Base-by-base conservation (phyloP, 805 yeast genomes). In the Spathaspora hagerdaliae region DNA sequence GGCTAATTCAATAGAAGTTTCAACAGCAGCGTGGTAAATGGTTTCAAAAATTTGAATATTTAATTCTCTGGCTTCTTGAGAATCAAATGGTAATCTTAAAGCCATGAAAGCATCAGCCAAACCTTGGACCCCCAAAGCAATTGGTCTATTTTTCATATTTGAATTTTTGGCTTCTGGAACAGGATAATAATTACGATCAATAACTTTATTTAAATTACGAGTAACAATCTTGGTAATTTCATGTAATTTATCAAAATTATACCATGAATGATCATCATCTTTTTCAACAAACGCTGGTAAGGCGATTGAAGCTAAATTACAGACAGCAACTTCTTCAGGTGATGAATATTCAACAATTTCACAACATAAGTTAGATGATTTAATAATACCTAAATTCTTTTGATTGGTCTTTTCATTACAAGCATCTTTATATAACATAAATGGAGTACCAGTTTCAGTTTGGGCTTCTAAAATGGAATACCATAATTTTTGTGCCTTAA, bases 361-460 rank as follows among this genome's bases (percentile, higher is more conserved):
- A 61, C 83, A 78, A 61, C 84, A 79, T 63, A 79, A 74, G 61
- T 79, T 79, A 35, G 83, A 79, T 6, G 83, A 78, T 59, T 79
- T 79, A 60, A 79, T 79, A 36, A 72, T 63, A 56, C 84, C 84
- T 60, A 79, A 69, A 61, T 79, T 79, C 73, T 78, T 73, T 62
- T 79, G 84, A 65, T 79, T 79, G 44, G 82, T 67, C 64, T 79
- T 79, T 53, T 62, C 54, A 65, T 79, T 79, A 64, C 83, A 79
- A 11, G 83, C 79, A 64, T 79, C 84, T 62, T 79, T 79, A 67
- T 79, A 79, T 54, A 79, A 67, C 83, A 79, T 78, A 67, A 78
- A 79, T 38, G 84, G 84, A 41, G 82, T 78, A 59, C 84, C 84
- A 31, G 84, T 79, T 63, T 79, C 84, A 40, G 83, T 79, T 62